Percentiles rank a stretch among this genome's conserved stretches.
Conservation (phyloP, 345 rosid species). For the Eutrema yunnanense region DNA sequence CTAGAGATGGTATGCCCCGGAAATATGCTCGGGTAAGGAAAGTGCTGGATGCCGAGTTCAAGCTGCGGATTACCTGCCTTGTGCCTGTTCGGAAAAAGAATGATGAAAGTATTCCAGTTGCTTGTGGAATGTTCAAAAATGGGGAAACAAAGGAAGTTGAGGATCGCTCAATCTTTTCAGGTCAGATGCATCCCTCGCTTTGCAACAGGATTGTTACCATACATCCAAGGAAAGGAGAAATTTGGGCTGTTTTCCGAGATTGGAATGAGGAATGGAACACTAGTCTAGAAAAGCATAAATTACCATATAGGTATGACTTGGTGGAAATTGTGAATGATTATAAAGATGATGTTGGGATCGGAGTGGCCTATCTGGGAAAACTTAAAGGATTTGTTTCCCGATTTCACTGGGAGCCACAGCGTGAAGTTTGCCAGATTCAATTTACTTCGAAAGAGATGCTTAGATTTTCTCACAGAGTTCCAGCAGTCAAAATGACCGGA, state of each 20-base stretch:
- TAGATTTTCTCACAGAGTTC: constrained; percentile 76
- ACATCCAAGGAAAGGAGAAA: constrained; percentile 74
- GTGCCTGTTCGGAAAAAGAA: constrained; percentile 36
- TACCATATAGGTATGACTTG: constrained; percentile 50
- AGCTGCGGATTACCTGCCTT: constrained; percentile 58
- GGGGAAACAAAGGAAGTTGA: constrained; percentile 36
- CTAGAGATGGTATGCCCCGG: constrained; percentile 78
- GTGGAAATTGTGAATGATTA: constrained; percentile 64
- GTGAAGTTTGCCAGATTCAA: constrained; percentile 8
- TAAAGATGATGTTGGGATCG: constrained; percentile 40
- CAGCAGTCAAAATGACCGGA: constrained; percentile 60
- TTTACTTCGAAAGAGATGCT: constrained; percentile 27
- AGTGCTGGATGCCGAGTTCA: constrained; percentile 46
- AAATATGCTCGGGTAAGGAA: constrained; percentile 56
- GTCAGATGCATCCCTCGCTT: constrained; percentile 24
- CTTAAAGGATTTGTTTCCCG: constrained; percentile 61
- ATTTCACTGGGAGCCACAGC: constrained; percentile 30
- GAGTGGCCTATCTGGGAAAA: constrained; percentile 61
- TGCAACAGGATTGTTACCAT: constrained; percentile 22
- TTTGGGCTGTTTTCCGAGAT: constrained; percentile 75
- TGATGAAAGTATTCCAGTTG: constrained; percentile 46
- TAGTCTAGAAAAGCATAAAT: constrained; percentile 37
- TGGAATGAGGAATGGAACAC: constrained; percentile 57
- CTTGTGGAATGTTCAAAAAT: constrained; percentile 53
- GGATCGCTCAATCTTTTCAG: constrained; percentile 55